Evolutionary conservation across 306 rosid species (phyloP), one percentile per base, ranked within the genome.

Genomic region (Mucuna pruriens): DNA sequence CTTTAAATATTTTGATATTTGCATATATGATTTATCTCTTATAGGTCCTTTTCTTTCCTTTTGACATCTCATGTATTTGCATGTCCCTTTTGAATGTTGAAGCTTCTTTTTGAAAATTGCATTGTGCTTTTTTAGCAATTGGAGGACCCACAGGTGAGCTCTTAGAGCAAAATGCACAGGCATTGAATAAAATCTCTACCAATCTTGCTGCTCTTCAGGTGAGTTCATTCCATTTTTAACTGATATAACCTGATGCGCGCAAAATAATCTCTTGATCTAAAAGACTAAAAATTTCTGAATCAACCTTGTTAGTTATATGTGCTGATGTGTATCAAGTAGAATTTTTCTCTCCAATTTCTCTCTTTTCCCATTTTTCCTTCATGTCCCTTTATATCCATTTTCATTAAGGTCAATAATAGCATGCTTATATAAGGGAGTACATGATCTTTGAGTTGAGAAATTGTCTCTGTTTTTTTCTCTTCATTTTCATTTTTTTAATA

Each of bases 131-230:
- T 45, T 34, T 81, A 85, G 84, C 74, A 36, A 79, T 80, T 84
- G 81, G 77, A 57, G 84, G 81, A 60, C 77, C 23, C 0, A 38
- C 80, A 23, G 75, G 74, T 26, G 78, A 69, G 1, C 82, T 84
- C 17, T 73, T 85, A 55, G 82, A 80, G 48, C 82, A 76, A 80
- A 85, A 80, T 42, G 26, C 71, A 0, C 70, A 26, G 20, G 79
- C 75, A 75, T 75, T 84, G 55, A 40, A 51, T 69, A 77, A 20
- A 51, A 84, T 80, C 33, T 75, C 82, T 31, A 36, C 54, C 44
- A 85, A 85, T 66, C 75, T 76, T 20, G 34, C 52, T 61, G 42
- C 75, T 80, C 45, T 17, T 29, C 40, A 65, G 74, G 87, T 80
- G 61, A 65, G 26, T 19, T 40, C 10, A 64, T 36, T 29, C 23